Conservation (phyloP, 164 flowering plant species). For the Echeveria elegans region DNA sequence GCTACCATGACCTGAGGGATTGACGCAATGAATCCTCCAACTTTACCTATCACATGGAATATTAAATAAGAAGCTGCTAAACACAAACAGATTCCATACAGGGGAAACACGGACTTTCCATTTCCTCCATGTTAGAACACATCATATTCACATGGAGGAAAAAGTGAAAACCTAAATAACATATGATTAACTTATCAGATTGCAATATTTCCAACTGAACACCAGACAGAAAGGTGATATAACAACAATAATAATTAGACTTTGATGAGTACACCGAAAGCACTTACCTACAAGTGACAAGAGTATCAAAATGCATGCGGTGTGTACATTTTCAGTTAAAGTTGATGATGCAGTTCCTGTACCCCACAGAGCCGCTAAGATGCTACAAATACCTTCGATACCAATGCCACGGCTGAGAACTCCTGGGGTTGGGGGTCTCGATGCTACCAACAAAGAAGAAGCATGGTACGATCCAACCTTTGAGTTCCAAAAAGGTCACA, state of each 20-base stretch:
- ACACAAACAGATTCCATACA: not conserved
- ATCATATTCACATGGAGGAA: not conserved
- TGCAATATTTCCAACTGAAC: not conserved
- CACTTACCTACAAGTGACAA: conserved; percentile 81
- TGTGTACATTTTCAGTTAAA: conserved; percentile 95
- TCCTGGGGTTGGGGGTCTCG: conserved; percentile 95
- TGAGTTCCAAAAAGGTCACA: conserved; percentile 12
- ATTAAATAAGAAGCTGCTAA: not conserved
- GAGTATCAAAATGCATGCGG: conserved; percentile 68
- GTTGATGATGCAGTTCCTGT: conserved; percentile 95
- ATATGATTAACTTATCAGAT: not conserved
- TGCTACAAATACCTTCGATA: conserved; percentile 80
- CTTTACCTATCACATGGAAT: conserved; percentile 60
- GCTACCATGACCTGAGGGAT: conserved; percentile 95
- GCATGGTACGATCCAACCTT: conserved; percentile 99
- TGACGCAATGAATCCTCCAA: conserved; percentile 95
- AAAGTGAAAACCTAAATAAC: not conserved
- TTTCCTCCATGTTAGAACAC: not conserved
- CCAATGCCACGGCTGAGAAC: conserved; percentile 92
- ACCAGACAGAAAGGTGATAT: not conserved
- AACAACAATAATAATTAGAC: not conserved
- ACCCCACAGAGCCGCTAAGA: conserved; percentile 97
- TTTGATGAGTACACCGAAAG: not conserved
- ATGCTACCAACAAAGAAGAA: conserved; percentile 86
- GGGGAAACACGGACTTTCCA: not conserved